These are phyloP conservation scores for Mesotaenium endlicherianum DNA, from an alignment of 139 green algal species.

Conservation along the genomic window DNA sequence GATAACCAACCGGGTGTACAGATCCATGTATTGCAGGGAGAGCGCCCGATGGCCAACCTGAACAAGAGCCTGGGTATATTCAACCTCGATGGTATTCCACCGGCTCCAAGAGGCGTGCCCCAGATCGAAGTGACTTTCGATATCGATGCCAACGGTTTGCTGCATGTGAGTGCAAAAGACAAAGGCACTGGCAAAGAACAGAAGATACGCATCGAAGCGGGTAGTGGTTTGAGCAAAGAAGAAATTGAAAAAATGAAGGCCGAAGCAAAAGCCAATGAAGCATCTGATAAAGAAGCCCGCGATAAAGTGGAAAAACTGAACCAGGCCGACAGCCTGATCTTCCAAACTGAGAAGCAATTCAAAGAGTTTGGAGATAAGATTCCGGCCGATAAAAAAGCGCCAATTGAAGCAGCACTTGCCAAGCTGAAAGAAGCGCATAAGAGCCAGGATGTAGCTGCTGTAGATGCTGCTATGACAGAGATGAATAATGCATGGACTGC, in stretches of 20 bases:
- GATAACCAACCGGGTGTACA: constrained; percentile 98
- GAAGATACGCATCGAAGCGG: constrained; percentile 99
- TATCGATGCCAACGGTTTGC: constrained; percentile 98
- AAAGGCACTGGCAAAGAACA: constrained; percentile 92
- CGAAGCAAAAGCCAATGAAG: too few relatives aligned
- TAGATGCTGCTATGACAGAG: too few relatives aligned
- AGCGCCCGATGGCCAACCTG: constrained; percentile 85
- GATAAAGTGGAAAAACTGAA: too few relatives aligned
- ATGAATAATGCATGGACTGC: too few relatives aligned
- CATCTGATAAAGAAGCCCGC: too few relatives aligned
- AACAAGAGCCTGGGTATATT: constrained; percentile 99
- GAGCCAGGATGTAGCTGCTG: too few relatives aligned
- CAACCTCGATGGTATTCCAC: constrained; percentile 94
- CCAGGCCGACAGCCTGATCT: too few relatives aligned
- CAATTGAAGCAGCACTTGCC: too few relatives aligned
- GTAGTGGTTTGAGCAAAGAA: constrained; percentile 77
- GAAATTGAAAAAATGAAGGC: constrained; percentile 29
- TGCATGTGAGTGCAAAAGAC: constrained; percentile 96
- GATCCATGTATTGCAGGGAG: constrained; percentile 91
- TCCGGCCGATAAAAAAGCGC: too few relatives aligned
- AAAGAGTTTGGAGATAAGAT: too few relatives aligned
- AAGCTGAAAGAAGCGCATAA: too few relatives aligned
- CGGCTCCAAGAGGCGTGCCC: constrained; percentile 92
- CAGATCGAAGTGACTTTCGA: constrained; percentile 97
- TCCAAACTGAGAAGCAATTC: too few relatives aligned